Evolutionary conservation across 352 stramenopile genomes (phyloP), one percentile per base, ranked within the genome.

Genomic region (Pythium aquatile): DNA sequence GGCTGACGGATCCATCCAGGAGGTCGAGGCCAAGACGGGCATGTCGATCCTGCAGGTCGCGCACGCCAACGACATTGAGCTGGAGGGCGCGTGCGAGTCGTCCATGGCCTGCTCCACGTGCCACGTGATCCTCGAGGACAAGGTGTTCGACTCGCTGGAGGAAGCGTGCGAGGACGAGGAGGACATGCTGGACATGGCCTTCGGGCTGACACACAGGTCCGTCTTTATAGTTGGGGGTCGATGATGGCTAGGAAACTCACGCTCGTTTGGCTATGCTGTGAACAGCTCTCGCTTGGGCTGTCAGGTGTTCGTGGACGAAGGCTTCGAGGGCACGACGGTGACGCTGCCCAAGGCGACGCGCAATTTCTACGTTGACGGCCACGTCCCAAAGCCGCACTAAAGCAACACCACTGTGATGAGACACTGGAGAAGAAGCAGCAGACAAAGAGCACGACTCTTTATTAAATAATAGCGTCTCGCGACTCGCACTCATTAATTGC

Each of bases 321-420:
- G 83, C 52, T 98, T 99, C 71, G 97, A 91, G 57, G 81, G 83
- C 57, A 90, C 83, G 26, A 90, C 72, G 0, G 86, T 99, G 63
- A 90, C 85, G 69, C 81, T 99, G 61, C 98, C 98, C 10, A 85
- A 92, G 54, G 96, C 97, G 37, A 99, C 96, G 37, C 88, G 97
- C 66, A 99, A 99, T 85, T 99, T 99, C 70, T 99, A 99, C 83
- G 97, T 99, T 17, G 97, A 99, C 78, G 96, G 97, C 35, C 96
- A 99, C 73, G 96, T 98, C 51, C 97, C 97, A 6, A 96, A 98
- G 68, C 97, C 97, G 7, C 97, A 99, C 72, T 99, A 91, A 44
- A 58, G 9, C 17, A 14, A 5, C 20, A 44, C 40, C 4, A 16
- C 17, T 40, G 20, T 20, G 2, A 54, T 9, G n/a, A 30, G n/a